These are phyloP conservation scores for Aspergillus coremiiformis DNA, from an alignment of 495 filamentous ascomycete species.

Conservation along the genomic window DNA sequence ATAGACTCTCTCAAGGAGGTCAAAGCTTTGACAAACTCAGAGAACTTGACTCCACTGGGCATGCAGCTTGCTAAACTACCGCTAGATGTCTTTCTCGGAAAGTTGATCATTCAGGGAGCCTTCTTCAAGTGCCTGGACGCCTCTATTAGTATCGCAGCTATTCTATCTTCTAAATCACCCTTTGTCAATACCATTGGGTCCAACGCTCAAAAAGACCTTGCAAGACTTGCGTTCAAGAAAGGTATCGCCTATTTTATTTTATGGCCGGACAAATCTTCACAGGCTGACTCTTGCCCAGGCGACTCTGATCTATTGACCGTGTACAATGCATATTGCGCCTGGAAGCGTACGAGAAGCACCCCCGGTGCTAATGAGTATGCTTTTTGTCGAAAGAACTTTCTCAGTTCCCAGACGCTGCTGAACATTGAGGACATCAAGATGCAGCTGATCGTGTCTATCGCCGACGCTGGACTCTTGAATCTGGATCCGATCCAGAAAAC, in stretches of 20 bases:
- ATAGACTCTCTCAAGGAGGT: constrained; percentile 91
- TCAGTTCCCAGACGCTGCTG: constrained; percentile 71
- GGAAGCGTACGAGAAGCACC: constrained; percentile 70
- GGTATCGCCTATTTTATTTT: constrained; percentile 25
- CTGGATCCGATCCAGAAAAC: constrained; percentile 62
- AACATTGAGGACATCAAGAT: constrained; percentile 94
- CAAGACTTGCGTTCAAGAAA: constrained; percentile 67
- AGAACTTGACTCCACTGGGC: constrained; percentile 82
- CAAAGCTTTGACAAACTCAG: constrained; percentile 69
- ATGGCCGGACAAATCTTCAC: neutral
- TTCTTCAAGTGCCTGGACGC: constrained; percentile 89
- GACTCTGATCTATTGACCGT: constrained; percentile 87
- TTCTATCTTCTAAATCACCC: constrained; percentile 88
- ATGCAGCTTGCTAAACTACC: constrained; percentile 79
- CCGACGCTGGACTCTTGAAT: constrained; percentile 71
- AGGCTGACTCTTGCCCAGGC: constrained; percentile 35
- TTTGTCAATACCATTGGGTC: constrained; percentile 82
- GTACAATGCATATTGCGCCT: constrained; percentile 86
- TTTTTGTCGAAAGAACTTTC: constrained; percentile 88
- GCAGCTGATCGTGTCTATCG: constrained; percentile 73
- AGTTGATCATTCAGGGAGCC: constrained; percentile 74
- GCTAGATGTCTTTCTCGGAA: constrained; percentile 89
- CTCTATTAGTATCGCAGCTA: constrained; percentile 81
- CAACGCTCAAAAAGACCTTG: constrained; percentile 68
- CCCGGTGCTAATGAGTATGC: constrained; percentile 61